Conservation (phyloP, 805 yeast genomes). For the Scheffersomyces ergatensis region DNA sequence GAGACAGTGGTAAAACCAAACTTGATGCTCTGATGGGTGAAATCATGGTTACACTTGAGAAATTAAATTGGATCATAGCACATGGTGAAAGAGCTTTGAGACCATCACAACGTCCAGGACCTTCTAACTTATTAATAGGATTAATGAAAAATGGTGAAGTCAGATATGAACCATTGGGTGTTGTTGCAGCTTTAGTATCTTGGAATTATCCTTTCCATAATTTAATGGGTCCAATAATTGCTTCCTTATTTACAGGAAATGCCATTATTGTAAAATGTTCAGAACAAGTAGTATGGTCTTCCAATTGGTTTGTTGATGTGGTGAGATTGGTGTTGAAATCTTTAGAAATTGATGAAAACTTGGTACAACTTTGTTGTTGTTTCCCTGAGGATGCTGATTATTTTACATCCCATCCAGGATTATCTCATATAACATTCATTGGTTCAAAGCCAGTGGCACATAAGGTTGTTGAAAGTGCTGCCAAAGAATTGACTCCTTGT, state of each 20-base stretch:
- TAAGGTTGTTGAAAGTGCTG: conserved; percentile 77
- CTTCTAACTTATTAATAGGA: conserved; percentile 78
- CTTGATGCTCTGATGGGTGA: conserved; percentile 96
- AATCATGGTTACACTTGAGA: conserved; percentile 91
- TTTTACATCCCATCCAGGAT: conserved; percentile 77
- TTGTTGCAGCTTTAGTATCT: conserved; percentile 84
- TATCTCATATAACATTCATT: conserved; percentile 89
- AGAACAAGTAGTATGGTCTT: conserved; percentile 95
- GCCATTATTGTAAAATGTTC: conserved; percentile 91
- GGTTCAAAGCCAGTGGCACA: conserved; percentile 97
- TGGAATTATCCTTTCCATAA: conserved; percentile 99
- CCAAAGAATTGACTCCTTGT: conserved; percentile 86
- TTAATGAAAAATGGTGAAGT: conserved; percentile 88
- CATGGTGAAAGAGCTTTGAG: conserved; percentile 75
- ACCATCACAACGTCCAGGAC: conserved; percentile 80
- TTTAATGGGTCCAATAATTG: conserved; percentile 86
- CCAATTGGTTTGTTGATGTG: conserved; percentile 70
- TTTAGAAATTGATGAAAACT: conserved; percentile 73
- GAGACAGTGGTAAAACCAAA: conserved; percentile 96
- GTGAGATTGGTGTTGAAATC: conserved; percentile 69
- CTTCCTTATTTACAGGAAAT: conserved; percentile 88
- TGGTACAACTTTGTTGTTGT: conserved; percentile 86
- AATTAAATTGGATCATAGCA: conserved; percentile 82
- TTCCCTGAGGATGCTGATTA: conserved; percentile 88
- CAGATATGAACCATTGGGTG: conserved; percentile 88